A percentile compares a stretch with the other conserved stretches of the same genome.
Conservation (phyloP, 2,329 filamentous ascomycete genomes). For the Diaporthe humulicola region DNA sequence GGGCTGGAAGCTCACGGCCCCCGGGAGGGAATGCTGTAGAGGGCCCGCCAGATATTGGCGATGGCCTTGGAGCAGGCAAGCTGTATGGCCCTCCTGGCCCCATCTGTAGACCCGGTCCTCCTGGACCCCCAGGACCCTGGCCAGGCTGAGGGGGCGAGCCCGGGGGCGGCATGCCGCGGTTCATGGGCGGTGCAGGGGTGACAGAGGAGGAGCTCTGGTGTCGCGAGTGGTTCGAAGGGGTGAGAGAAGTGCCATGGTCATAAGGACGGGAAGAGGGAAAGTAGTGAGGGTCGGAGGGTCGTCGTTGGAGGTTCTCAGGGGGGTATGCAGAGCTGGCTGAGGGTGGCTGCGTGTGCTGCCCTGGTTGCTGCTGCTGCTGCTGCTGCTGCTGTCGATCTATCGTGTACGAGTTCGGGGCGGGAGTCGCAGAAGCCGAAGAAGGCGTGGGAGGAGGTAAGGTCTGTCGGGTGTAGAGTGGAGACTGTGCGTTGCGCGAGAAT, state of each 20-base stretch:
- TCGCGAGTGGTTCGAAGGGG: constrained; percentile 54
- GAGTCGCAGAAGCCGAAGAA: constrained; percentile 37
- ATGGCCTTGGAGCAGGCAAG: constrained; percentile 61
- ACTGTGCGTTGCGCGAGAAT: constrained; percentile 51
- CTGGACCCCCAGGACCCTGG: constrained; percentile 44
- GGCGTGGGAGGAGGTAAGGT: constrained; percentile 45
- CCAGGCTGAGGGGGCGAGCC: constrained; percentile 57
- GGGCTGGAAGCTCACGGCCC: constrained; percentile 66
- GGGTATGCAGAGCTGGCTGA: constrained; percentile 46
- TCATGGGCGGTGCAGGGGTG: constrained; percentile 52
- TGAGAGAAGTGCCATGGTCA: constrained; percentile 46
- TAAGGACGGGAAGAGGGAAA: constrained; percentile 54
- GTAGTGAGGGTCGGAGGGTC: constrained; percentile 59
- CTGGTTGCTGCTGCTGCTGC: constrained; percentile 38
- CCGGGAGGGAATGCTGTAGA: constrained; percentile 58
- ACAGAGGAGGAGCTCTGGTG: constrained; percentile 61
- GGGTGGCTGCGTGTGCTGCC: constrained; percentile 39
- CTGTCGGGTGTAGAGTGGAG: constrained; percentile 49
- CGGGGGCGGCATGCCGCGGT: constrained; percentile 61
- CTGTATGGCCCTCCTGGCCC: constrained; percentile 52
- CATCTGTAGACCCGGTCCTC: constrained; percentile 44
- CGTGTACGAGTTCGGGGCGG: constrained; percentile 39
- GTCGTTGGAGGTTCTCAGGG: constrained; percentile 50
- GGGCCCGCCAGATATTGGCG: constrained; percentile 57
- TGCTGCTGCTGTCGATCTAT: constrained; percentile 39